phyloP scores from a whole-genome alignment of 305 asterid genomes.

The Fraxinus baroniana region DNA sequence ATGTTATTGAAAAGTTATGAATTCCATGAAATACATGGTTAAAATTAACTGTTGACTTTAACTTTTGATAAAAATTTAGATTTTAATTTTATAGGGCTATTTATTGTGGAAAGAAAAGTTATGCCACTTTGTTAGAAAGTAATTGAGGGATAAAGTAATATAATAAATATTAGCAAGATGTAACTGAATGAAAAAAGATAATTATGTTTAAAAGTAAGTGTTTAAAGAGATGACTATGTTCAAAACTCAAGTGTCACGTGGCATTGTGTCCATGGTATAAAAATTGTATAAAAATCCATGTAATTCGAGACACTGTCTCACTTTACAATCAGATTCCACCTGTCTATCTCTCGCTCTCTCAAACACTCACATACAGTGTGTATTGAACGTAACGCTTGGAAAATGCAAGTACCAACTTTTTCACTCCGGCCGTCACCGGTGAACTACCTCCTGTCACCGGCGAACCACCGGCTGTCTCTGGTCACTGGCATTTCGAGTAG shows the following conservation, averaged over 20 bases:
- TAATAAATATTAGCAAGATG: too few species aligned
- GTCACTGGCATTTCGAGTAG: slow-evolving; percentile 21
- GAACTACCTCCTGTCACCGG: slow-evolving; percentile 26
- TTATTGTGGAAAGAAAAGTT: too few species aligned
- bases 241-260: background rate
- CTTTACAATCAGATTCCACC: slow-evolving; percentile 2
- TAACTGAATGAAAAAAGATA: too few species aligned
- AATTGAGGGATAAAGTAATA: too few species aligned
- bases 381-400: slow-evolving; percentile 20
- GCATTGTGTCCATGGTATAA: background rate
- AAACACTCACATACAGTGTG: background rate
- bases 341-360: slow-evolving; percentile 21
- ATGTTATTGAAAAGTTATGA: background rate
- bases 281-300: background rate
- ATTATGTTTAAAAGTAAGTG: too few species aligned
- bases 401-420: slow-evolving; percentile 43
- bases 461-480: slow-evolving; percentile 18
- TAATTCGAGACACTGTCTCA: slow-evolving; percentile 9
- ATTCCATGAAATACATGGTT: too few species aligned
- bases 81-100: too few species aligned
- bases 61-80: too few species aligned
- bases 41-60: too few species aligned
- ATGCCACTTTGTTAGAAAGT: too few species aligned
- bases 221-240: too few species aligned
- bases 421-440: slow-evolving; percentile 24